A percentile compares a stretch with the other conserved stretches of the same genome.
Evolutionary conservation across 2,329 filamentous ascomycete species (phyloP).

Genomic region (Tothia fuscella): DNA sequence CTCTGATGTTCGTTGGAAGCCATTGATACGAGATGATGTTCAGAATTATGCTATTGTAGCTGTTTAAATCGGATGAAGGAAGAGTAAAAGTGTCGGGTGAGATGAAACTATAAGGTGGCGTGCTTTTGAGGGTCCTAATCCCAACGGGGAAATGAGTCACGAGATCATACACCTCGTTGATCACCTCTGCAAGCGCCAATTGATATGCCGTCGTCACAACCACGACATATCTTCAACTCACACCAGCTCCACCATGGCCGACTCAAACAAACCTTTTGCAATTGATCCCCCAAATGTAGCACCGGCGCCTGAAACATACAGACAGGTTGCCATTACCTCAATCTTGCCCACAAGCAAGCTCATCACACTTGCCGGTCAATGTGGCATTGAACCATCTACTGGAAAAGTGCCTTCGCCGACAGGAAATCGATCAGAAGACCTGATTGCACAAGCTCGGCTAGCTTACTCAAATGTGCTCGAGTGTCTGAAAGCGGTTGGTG

Average conservation of each 20-base stretch:
- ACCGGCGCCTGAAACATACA: conserved; percentile 20
- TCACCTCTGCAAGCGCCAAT: too few relatives aligned
- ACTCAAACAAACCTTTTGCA: conserved; percentile 18
- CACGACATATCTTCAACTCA: too few relatives aligned
- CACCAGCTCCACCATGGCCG: conserved; percentile 2
- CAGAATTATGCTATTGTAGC: too few relatives aligned
- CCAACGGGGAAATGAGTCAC: too few relatives aligned
- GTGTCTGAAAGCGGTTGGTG: conserved; percentile 19
- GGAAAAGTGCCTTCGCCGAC: neutral
- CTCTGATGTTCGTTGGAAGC: too few relatives aligned
- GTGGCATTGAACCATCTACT: conserved; percentile 12
- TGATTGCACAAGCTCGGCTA: conserved; percentile 19
- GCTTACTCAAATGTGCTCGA: conserved; percentile 20
- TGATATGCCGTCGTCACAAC: too few relatives aligned
- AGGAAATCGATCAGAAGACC: neutral
- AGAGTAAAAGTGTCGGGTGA: too few relatives aligned
- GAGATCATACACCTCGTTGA: too few relatives aligned
- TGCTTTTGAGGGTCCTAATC: too few relatives aligned
- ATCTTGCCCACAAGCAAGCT: conserved; percentile 20
- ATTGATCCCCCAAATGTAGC: conserved; percentile 21
- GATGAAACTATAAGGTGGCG: too few relatives aligned
- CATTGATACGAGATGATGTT: too few relatives aligned
- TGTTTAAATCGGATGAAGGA: too few relatives aligned
- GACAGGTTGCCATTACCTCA: conserved; percentile 21
- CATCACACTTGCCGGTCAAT: conserved; percentile 23